Percentiles rank a stretch among this genome's conserved stretches.
Evolutionary conservation across 78 protist species (phyloP).

Genomic region (Chrysochromulina parva): DNA sequence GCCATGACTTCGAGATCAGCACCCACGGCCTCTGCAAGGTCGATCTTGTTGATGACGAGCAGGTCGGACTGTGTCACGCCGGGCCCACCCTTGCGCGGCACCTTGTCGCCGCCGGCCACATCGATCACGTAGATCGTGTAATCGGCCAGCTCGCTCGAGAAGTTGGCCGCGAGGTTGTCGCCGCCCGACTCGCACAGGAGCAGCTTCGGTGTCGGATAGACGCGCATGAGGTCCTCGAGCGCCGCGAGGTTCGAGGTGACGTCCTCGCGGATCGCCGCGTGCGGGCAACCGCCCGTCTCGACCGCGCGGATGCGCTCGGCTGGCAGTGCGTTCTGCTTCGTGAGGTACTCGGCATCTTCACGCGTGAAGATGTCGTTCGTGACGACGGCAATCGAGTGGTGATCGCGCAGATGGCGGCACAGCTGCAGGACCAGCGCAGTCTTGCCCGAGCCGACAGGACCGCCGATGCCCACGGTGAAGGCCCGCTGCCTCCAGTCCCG

Average conservation of each 20-base stretch:
- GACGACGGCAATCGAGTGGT: conserved; percentile 12
- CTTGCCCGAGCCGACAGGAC: conserved; percentile 63
- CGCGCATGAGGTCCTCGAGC: conserved; percentile 41
- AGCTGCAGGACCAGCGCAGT: conserved; percentile 46
- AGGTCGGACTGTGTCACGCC: conserved; percentile 62
- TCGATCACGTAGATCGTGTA: conserved; percentile 54
- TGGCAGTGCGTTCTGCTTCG: conserved; percentile 41
- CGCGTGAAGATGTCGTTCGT: conserved; percentile 64
- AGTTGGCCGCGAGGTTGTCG: conserved; percentile 68
- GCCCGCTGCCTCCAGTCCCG: conserved; percentile 56
- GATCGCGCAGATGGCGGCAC: not conserved
- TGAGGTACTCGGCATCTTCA: conserved; percentile 61
- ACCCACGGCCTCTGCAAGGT: conserved; percentile 48
- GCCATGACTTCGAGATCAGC: conserved; percentile 57
- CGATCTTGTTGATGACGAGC: conserved; percentile 56
- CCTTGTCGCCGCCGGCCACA: conserved; percentile 65
- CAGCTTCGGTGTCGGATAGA: not conserved
- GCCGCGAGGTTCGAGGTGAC: conserved; percentile 37
- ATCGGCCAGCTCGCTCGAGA: conserved; percentile 57
- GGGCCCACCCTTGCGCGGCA: conserved; percentile 66
- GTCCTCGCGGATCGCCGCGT: conserved; percentile 68
- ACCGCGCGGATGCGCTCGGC: conserved; percentile 58
- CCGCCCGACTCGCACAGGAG: conserved; percentile 59
- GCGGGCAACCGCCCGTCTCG: conserved; percentile 56
- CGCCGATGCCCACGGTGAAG: conserved; percentile 71